Percentiles rank a stretch among this genome's conserved stretches.
Conservation (phyloP, 108 stramenopile genomes). For the Phaeodactylum tricornutum region DNA sequence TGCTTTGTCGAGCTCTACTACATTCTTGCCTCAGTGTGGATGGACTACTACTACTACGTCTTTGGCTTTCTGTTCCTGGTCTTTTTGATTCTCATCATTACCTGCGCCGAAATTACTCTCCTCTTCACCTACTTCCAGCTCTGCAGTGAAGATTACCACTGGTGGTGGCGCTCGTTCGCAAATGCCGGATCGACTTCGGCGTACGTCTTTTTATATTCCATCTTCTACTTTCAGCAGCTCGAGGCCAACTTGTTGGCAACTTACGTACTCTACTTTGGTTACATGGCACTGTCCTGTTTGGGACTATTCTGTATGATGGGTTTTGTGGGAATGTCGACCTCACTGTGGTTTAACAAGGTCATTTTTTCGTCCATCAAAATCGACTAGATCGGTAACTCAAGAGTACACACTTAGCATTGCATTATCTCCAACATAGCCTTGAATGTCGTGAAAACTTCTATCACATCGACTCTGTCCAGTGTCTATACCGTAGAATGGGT, state of each 20-base stretch:
- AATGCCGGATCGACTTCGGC: slow-evolving; percentile 85
- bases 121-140: slow-evolving; percentile 99
- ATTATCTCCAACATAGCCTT: too few species aligned
- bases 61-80: slow-evolving; percentile 96
- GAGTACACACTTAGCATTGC: too few species aligned
- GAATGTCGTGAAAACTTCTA: too few species aligned
- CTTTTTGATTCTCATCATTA: slow-evolving; percentile 89
- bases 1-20: slow-evolving; percentile 98
- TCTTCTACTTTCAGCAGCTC: slow-evolving; percentile 89
- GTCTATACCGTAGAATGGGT: too few species aligned
- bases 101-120: slow-evolving; percentile 95
- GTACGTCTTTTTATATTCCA: slow-evolving; percentile 93
- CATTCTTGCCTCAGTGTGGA: slow-evolving; percentile 92
- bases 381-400: slow-evolving; percentile 67
- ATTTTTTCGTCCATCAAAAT: slow-evolving; percentile 97
- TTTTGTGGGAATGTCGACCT: slow-evolving; percentile 80
- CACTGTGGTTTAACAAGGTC: slow-evolving; percentile 90
- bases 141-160: slow-evolving; percentile 96
- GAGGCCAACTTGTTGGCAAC: slow-evolving; percentile 82
- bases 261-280: slow-evolving; percentile 96
- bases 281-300: slow-evolving; percentile 89
- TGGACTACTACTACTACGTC: slow-evolving; percentile 97
- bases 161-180: slow-evolving; percentile 99
- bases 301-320: slow-evolving; percentile 94
- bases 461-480: too few species aligned